Evolutionary conservation across 176 grass and related monocot genomes (phyloP).

Genomic region (Hyparrhenia diplandra): DNA sequence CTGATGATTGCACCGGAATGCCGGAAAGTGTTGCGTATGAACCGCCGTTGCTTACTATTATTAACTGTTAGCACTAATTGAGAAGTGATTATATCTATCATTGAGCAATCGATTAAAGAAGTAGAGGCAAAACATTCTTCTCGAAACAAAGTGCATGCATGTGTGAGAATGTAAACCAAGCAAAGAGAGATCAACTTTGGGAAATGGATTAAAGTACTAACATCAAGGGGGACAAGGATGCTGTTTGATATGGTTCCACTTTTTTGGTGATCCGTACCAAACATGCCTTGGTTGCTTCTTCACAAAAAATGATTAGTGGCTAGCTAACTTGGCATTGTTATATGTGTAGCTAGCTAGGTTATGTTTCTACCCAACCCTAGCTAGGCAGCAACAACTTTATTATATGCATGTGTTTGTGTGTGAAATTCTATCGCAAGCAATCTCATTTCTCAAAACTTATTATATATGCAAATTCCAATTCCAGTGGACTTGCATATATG

Average conservation of each 20-base stretch:
- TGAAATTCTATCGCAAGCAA: constrained; percentile 24
- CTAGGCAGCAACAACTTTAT: not conserved
- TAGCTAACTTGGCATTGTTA: constrained; percentile 16
- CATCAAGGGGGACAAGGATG: constrained; percentile 37
- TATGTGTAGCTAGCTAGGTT: not conserved
- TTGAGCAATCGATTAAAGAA: constrained; percentile 32
- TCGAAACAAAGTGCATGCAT: not conserved
- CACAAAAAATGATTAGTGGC: constrained; percentile 26
- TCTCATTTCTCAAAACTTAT: not conserved
- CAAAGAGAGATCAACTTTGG: constrained; percentile 33
- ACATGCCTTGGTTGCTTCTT: constrained; percentile 36
- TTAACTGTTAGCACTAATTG: not conserved
- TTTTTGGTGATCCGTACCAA: constrained; percentile 55
- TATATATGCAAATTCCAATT: constrained; percentile 19
- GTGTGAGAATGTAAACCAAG: constrained; percentile 19
- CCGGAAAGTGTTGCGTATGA: not conserved
- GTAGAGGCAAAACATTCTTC: not conserved
- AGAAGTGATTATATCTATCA: not conserved
- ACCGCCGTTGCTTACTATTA: not conserved
- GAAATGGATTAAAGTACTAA: constrained; percentile 33
- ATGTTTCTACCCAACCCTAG: constrained; percentile 30
- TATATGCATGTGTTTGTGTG: not conserved
- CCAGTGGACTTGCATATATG: constrained; percentile 26
- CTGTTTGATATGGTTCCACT: constrained; percentile 47
- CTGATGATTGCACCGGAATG: too few species aligned